Conservation (phyloP, 345 rosid species). For the Rubroshorea leprosula region DNA sequence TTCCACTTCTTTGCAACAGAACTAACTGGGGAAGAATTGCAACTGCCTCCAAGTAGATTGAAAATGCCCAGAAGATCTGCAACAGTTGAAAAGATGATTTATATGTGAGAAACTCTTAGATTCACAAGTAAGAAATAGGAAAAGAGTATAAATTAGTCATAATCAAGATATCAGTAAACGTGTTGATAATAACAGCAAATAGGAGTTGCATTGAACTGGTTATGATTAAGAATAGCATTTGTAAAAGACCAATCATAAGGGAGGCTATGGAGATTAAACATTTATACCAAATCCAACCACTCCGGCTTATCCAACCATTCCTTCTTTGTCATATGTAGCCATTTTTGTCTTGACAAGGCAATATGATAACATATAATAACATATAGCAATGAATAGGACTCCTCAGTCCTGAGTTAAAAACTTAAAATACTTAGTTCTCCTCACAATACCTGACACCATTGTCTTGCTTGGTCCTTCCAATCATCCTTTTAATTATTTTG, state of each 20-base stretch:
- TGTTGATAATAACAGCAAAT: not conserved
- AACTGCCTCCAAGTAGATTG: slow-evolving; percentile 91
- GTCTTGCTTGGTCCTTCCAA: not conserved
- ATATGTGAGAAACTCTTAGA: not conserved
- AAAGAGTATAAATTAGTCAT: not conserved
- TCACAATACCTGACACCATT: not conserved
- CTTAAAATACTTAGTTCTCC: not conserved
- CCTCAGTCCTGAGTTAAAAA: not conserved
- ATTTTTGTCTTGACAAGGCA: not conserved
- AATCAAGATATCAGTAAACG: not conserved
- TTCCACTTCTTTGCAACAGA: slow-evolving; percentile 85
- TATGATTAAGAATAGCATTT: no score
- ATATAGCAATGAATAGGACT: not conserved
- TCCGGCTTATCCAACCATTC: not conserved
- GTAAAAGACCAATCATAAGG: not conserved
- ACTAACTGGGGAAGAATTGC: slow-evolving; percentile 94
- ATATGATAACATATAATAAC: not conserved
- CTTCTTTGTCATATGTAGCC: not conserved
- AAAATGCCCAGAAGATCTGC: slow-evolving; percentile 91
- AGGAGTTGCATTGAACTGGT: not conserved
- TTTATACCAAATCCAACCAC: not conserved
- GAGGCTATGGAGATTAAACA: not conserved
- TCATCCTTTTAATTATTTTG: not conserved
- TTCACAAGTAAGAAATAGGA: not conserved
- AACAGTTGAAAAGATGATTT: not conserved